These are phyloP conservation scores for Debaryomyces castellii DNA, from an alignment of 805 yeast genomes.

Conservation along the genomic window DNA sequence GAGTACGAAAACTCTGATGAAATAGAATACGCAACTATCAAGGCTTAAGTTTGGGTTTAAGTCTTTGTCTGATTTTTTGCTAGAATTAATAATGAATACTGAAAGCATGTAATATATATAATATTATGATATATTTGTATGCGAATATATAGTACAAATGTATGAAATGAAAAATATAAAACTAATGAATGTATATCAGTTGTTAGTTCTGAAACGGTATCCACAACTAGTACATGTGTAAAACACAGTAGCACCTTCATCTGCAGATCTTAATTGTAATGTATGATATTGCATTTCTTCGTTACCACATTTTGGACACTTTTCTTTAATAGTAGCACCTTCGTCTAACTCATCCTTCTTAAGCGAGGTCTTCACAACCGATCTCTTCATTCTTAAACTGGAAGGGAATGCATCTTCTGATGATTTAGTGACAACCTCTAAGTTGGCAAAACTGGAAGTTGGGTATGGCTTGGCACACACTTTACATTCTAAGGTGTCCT, in stretches of 20 bases:
- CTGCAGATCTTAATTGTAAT: constrained; percentile 93
- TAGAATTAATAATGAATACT: neutral
- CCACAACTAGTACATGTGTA: constrained; percentile 95
- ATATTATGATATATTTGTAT: neutral
- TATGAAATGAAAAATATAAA: constrained; percentile 2
- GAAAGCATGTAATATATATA: neutral
- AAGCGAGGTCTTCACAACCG: constrained; percentile 85
- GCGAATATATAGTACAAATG: constrained; percentile 6
- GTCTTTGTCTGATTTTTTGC: neutral
- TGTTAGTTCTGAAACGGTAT: constrained; percentile 91
- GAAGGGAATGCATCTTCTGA: constrained; percentile 96
- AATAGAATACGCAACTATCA: constrained; percentile 64
- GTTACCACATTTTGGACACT: constrained; percentile 97
- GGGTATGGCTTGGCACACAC: constrained; percentile 46
- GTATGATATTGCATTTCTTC: constrained; percentile 99
- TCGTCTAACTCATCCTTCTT: constrained; percentile 79
- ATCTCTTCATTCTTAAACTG: constrained; percentile 70
- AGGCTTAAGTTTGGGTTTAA: constrained; percentile 4
- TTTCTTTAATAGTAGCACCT: constrained; percentile 96
- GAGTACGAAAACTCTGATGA: constrained; percentile 88
- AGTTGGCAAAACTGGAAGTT: constrained; percentile 60
- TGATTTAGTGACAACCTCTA: constrained; percentile 84
- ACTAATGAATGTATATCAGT: constrained; percentile 34
- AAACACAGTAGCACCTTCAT: constrained; percentile 99
- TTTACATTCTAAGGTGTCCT: constrained; percentile 54